A percentile compares a stretch with the other conserved stretches of the same genome.
Conservation (phyloP, 2,329 filamentous ascomycete genomes). For the Phaeoacremonium minimum region DNA sequence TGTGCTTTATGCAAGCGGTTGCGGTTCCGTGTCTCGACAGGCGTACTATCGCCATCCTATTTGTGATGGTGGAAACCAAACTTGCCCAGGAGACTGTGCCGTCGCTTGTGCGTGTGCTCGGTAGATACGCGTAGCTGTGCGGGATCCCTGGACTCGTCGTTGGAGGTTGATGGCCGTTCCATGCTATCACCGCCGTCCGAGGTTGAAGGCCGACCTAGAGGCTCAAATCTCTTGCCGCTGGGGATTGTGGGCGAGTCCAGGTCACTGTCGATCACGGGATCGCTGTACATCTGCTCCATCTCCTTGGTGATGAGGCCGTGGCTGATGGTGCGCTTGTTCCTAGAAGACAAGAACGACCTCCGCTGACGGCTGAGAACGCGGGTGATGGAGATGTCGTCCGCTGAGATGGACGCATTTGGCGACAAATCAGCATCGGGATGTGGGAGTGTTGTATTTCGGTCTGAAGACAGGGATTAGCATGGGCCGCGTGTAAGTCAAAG, state of each 20-base stretch:
- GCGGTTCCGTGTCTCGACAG: no score
- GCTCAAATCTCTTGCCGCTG: conserved; percentile 6
- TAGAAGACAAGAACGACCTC: conserved; percentile 39
- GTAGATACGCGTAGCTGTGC: no score
- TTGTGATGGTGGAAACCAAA: no score
- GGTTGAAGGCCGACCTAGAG: conserved; percentile 15
- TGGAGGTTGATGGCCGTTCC: conserved; percentile 15
- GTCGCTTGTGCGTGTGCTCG: no score
- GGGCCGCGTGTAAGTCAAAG: not conserved
- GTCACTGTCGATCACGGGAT: conserved; percentile 15
- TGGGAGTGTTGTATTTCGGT: conserved; percentile 55
- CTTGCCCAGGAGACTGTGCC: no score
- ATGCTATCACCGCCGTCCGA: conserved; percentile 36
- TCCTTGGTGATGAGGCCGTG: conserved; percentile 38
- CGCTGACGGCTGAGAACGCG: conserved; percentile 36
- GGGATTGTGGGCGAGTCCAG: conserved; percentile 12
- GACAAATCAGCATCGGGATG: conserved; percentile 59
- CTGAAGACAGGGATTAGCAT: conserved; percentile 18
- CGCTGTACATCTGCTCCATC: conserved; percentile 26
- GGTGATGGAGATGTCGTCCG: conserved; percentile 44
- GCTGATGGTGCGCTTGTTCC: conserved; percentile 40
- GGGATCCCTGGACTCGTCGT: conserved; percentile 15
- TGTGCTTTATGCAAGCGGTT: no score
- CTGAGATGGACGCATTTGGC: conserved; percentile 51
- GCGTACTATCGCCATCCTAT: no score